Base-by-base conservation (phyloP, 2,329 filamentous ascomycete genomes). In the Ramichloridium luteum region DNA sequence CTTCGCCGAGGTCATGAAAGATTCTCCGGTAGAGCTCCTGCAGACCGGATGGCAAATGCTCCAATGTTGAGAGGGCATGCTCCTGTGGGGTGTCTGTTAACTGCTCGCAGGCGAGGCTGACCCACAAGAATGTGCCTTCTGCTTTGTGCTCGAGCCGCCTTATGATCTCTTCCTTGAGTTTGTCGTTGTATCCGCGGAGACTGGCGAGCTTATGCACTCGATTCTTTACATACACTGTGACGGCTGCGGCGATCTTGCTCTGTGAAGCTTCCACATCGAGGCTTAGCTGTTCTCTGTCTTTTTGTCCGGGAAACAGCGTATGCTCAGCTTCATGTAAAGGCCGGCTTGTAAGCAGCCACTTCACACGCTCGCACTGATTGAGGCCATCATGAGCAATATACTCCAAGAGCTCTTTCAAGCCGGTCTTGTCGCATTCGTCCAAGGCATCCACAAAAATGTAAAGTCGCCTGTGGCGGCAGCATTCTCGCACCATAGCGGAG, bases 291-390 rank as follows among this genome's bases (percentile, higher is more conserved):
- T 8, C 8, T n/a, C n/a, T n/a, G 8, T 23, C 8, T n/a, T 23
- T n/a, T 8, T 23, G 20, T 8, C 20, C n/a, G n/a, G 20, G 8
- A n/a, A 23, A n/a, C 20, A 23, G 20, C 20, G n/a, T 23, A 8
- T n/a, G 20, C 8, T 23, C 20, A n/a, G 20, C 20, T 23, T 23
- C 20, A 8, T 8, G 8, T 23, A 23, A 23, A 8, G 20, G 20
- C n/a, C 20, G 20, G 20, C 20, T 23, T n/a, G 20, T 23, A n/a
- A 23, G 20, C 20, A 23, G n/a, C 20, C 20, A 23, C 20, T 23
- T 23, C 20, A 23, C n/a, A 8, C n/a, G 8, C 8, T 8, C 8
- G 8, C 8, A n/a, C 20, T 8, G n/a, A n/a, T 23, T n/a, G 8
- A 23, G 20, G 8, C 20, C 20, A n/a, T 23, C n/a, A 8, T n/a